These are phyloP conservation scores for Globisporangium paroecandrum DNA, from an alignment of 352 stramenopile genomes.

Conservation along the genomic window DNA sequence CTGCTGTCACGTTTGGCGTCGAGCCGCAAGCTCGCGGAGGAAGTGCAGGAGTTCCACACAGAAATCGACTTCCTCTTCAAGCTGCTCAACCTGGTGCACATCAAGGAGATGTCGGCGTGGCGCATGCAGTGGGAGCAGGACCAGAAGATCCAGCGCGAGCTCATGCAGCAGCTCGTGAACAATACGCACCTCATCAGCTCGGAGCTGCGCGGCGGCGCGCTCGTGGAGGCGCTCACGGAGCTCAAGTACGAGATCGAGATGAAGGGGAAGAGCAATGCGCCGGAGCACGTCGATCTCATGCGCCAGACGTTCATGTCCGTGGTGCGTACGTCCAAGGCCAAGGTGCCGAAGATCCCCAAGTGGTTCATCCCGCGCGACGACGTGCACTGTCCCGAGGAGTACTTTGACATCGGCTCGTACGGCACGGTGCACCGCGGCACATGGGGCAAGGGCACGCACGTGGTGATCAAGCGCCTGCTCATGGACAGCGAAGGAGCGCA, in stretches of 20 bases:
- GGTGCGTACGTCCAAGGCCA: slow-evolving; percentile 11
- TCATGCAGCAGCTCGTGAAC: slow-evolving; percentile 17
- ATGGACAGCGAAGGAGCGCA: neutral
- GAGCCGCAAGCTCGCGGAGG: slow-evolving; percentile 13
- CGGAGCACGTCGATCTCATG: slow-evolving; percentile 17
- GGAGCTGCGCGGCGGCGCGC: slow-evolving; percentile 10
- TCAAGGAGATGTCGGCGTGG: slow-evolving; percentile 20
- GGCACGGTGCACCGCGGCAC: slow-evolving; percentile 11
- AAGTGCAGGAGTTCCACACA: slow-evolving; percentile 20
- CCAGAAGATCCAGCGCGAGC: slow-evolving; percentile 12
- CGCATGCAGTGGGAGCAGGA: slow-evolving; percentile 20
- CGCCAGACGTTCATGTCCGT: slow-evolving; percentile 15
- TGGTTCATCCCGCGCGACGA: slow-evolving; percentile 16
- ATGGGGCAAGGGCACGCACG: slow-evolving; percentile 10
- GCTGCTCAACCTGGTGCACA: slow-evolving; percentile 24
- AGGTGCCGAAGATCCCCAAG: slow-evolving; percentile 12
- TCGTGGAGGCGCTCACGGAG: slow-evolving; percentile 24
- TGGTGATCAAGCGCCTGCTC: slow-evolving; percentile 13
- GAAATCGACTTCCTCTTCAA: slow-evolving; percentile 22
- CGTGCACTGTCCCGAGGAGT: slow-evolving; percentile 3
- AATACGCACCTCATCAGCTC: slow-evolving; percentile 14
- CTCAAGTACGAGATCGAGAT: slow-evolving; percentile 25
- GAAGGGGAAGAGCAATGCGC: slow-evolving; percentile 9
- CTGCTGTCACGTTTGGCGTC: slow-evolving; percentile 17
- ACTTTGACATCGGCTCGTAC: slow-evolving; percentile 12